phyloP scores from a whole-genome alignment of 1,284 basidiomycete genomes.

The Lentinula novae-zelandiae region DNA sequence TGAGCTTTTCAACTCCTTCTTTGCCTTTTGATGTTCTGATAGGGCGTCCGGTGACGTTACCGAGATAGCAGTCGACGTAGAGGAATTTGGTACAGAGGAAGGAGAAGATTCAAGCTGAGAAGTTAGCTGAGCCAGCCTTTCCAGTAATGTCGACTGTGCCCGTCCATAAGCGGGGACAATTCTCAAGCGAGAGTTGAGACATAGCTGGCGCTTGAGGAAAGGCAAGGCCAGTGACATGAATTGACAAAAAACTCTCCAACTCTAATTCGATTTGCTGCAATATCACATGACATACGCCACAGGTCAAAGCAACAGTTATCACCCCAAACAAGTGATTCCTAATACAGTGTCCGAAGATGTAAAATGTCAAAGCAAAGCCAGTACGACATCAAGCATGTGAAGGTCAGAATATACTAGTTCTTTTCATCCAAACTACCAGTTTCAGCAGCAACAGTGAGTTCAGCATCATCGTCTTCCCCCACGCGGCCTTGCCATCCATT shows the following conservation, averaged over 20 bases:
- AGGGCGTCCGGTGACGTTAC: neutral
- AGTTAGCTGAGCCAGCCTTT: neutral
- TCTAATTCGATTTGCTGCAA: neutral
- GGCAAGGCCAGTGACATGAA: slow-evolving; percentile 8
- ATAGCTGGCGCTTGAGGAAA: slow-evolving; percentile 4
- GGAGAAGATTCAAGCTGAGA: neutral
- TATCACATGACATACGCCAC: neutral
- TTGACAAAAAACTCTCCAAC: neutral
- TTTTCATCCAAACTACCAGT: neutral
- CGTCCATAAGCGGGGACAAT: neutral
- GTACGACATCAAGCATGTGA: neutral
- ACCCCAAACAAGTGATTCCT: neutral
- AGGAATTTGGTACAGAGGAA: neutral
- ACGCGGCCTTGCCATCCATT: slow-evolving; percentile 68
- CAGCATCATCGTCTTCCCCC: slow-evolving; percentile 50
- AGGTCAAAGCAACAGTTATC: neutral
- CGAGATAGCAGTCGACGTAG: neutral
- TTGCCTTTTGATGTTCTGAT: neutral
- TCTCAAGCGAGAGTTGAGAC: neutral
- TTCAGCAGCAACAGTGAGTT: slow-evolving; percentile 19
- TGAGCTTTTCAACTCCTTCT: neutral
- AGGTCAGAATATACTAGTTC: neutral
- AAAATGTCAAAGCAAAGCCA: too few species aligned
- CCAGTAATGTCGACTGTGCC: neutral
- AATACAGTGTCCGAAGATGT: neutral